Conservation (phyloP, 129 eudicot species). For the Arctium lappa region DNA sequence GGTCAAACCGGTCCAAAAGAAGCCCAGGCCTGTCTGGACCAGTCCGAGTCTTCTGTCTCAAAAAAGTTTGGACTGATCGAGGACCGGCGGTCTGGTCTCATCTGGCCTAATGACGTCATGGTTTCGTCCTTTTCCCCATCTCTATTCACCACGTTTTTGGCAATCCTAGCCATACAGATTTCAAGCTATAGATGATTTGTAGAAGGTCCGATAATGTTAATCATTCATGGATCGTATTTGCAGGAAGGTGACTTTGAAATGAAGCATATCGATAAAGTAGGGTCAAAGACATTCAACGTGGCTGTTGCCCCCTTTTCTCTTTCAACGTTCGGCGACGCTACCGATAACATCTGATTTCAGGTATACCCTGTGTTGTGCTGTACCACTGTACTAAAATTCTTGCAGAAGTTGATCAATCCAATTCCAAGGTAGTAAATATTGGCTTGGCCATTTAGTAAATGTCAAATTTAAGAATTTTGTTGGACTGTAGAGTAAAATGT, state of each 20-base stretch:
- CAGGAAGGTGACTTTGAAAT: conserved; percentile 94
- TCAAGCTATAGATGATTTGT: not conserved
- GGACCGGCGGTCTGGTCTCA: no score
- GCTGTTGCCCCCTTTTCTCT: conserved; percentile 85
- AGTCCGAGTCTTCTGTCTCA: no score
- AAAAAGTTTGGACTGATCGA: no score
- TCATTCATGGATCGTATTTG: not conserved
- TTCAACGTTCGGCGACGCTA: conserved; percentile 65
- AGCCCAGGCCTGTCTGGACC: no score
- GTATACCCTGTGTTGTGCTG: not conserved
- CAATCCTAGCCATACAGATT: not conserved
- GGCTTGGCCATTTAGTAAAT: conserved; percentile 18
- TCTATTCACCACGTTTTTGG: no score
- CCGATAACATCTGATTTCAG: conserved; percentile 53
- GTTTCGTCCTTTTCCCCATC: no score
- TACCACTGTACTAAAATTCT: not conserved
- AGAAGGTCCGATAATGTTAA: not conserved
- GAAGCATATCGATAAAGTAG: conserved; percentile 81
- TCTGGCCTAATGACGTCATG: no score
- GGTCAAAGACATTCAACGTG: conserved; percentile 68
- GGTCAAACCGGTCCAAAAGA: no score
- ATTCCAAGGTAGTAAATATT: conserved; percentile 13
- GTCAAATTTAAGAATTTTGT: conserved; percentile 15
- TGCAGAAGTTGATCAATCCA: conserved; percentile 1
- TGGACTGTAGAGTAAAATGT: conserved; percentile 23